Percentiles rank a stretch among this genome's conserved stretches.
These are phyloP conservation scores for Lentinula detonsa DNA, from an alignment of 768 basidiomycete genomes.

Conservation along the genomic window DNA sequence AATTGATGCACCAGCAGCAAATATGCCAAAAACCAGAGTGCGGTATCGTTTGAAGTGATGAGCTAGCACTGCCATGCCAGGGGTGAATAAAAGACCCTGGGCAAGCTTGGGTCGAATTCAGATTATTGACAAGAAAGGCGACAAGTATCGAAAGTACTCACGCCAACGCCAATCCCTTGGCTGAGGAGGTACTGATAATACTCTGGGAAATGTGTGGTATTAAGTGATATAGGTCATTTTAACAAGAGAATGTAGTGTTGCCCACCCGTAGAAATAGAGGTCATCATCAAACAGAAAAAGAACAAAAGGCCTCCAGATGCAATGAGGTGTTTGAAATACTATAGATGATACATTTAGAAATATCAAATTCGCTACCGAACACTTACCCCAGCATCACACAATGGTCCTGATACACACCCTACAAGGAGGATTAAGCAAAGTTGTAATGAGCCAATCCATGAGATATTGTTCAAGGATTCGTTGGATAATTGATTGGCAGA, in stretches of 20 bases:
- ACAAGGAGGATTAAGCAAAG: constrained; percentile 13
- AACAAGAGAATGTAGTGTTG: not conserved
- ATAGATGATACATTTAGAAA: not conserved
- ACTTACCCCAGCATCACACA: constrained; percentile 12
- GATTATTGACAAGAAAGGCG: not conserved
- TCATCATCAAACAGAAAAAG: constrained; percentile 14
- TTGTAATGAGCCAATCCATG: constrained; percentile 19
- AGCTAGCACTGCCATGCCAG: constrained; percentile 10
- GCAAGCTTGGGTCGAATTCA: not conserved
- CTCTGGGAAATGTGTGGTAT: constrained; percentile 10
- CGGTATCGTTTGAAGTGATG: constrained; percentile 17
- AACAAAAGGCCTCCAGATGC: constrained; percentile 10
- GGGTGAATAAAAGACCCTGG: constrained; percentile 12
- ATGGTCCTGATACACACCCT: constrained; percentile 12
- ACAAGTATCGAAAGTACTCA: constrained; percentile 4
- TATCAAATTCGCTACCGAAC: not conserved
- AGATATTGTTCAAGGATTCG: constrained; percentile 12
- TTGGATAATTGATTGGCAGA: constrained; percentile 11
- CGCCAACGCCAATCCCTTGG: constrained; percentile 24
- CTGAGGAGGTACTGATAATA: constrained; percentile 26
- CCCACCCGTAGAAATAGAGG: constrained; percentile 12
- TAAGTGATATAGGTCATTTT: constrained; percentile 13
- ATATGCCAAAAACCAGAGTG: constrained; percentile 20
- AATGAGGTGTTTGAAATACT: constrained; percentile 13
- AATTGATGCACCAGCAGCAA: constrained; percentile 21